Percentiles rank a stretch among this genome's conserved stretches.
Conservation (phyloP, 2,329 filamentous ascomycete species). For the Leptographium wingfieldii region DNA sequence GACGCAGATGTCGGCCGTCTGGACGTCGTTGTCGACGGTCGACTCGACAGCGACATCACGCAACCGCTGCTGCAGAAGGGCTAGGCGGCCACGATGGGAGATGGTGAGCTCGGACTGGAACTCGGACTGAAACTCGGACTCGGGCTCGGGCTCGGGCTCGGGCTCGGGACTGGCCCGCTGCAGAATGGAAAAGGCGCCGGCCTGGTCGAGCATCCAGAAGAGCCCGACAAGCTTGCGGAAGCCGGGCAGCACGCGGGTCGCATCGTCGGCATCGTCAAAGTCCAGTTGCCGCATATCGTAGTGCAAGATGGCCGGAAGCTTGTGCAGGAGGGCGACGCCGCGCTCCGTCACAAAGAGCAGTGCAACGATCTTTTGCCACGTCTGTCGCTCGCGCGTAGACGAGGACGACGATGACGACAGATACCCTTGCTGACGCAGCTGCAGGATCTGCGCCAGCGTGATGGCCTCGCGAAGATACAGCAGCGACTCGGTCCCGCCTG, state of each 20-base stretch:
- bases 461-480: slow-evolving; percentile 37
- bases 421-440: slow-evolving; percentile 17
- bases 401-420: slow-evolving; percentile 24
- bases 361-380: slow-evolving; percentile 33
- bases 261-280: slow-evolving; percentile 24
- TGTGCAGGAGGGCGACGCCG: slow-evolving; percentile 37
- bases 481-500: slow-evolving; percentile 32
- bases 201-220: slow-evolving; percentile 37
- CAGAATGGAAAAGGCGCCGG: slow-evolving; percentile 33
- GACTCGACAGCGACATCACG: slow-evolving; percentile 26
- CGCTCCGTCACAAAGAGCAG: slow-evolving; percentile 36
- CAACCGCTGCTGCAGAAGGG: slow-evolving; percentile 28
- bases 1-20: slow-evolving; percentile 35
- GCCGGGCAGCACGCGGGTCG: slow-evolving; percentile 31
- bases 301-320: slow-evolving; percentile 31
- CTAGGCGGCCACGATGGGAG: slow-evolving; percentile 17
- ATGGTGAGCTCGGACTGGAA: too few relatives aligned
- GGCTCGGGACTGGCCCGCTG: slow-evolving; percentile 16
- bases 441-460: slow-evolving; percentile 36
- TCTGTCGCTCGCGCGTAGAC: slow-evolving; percentile 27
- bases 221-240: slow-evolving; percentile 36
- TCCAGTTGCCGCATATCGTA: slow-evolving; percentile 25
- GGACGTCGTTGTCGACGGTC: slow-evolving; percentile 31
- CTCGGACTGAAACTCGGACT: too few relatives aligned
- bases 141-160: too few relatives aligned